Evolutionary conservation across 441 rosid species (phyloP), one percentile per base, ranked within the genome.

Genomic region (Euphorbia celastroides): DNA sequence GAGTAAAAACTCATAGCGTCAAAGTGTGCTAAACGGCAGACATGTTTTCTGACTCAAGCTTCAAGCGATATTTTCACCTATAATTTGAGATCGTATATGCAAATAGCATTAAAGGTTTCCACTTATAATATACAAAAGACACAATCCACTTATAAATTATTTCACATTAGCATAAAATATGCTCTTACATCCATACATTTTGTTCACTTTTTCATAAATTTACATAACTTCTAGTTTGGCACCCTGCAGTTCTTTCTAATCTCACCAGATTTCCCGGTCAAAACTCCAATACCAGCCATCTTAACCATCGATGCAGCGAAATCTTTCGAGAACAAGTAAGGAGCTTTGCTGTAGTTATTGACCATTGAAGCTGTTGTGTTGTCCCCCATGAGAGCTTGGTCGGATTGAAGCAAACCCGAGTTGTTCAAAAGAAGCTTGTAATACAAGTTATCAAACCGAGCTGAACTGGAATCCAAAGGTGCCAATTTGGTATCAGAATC

Each of bases 351-450:
- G 57, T 86, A 86, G 61, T 71, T 51, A 48, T 48, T 34, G 42
- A 88, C 92, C 75, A 81, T 57, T 5, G 82, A 64, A 34, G 88
- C 80, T 12, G 88, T 70, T 56, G 44, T 69, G 30, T 75, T 81
- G 74, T 83, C 83, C 6, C 74, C 72, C 83, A 83, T 82, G 3
- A 88, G 83, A 69, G 81, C 84, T 64, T 88, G 95, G 78, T 88
- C 88, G 5, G 95, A 88, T 66, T 80, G 86, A 26, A 88, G 86
- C 41, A 88, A 60, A 20, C 89, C 94, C 0, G 91, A 79, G 46
- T 66, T 77, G 81, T 51, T 78, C 51, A 77, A 25, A 5, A 86
- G 83, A 36, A 78, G 84, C 65, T 54, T 72, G 74, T 75, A 88
- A 60, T 86, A 88, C 2, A 10, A 8, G 77, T 86, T 88, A 76